phyloP scores from a whole-genome alignment of 2,329 filamentous ascomycete genomes.

The Claviceps capensis region DNA sequence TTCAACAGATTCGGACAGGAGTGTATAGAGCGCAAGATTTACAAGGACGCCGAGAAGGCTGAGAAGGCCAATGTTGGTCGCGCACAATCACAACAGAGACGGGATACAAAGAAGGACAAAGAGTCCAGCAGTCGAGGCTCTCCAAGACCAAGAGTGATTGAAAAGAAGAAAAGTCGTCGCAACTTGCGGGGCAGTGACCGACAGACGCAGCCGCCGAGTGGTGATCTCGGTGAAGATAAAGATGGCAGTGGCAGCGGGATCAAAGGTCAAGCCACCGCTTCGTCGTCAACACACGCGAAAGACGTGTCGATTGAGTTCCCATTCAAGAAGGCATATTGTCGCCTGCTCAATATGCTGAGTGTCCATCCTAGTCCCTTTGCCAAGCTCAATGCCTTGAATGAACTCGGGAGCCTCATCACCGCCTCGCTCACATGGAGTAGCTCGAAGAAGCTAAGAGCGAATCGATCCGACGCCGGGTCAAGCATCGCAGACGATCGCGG shows the following conservation, averaged over 20 bases:
- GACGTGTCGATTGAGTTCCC: constrained; percentile 45
- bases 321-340: constrained; percentile 66
- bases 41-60: too few relatives aligned
- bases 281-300: background rate
- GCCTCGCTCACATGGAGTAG: constrained; percentile 44
- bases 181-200: constrained; percentile 40
- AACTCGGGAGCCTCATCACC: constrained; percentile 70
- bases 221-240: constrained; percentile 26
- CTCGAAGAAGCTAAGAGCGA: constrained; percentile 22
- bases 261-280: background rate
- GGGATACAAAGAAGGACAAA: constrained; percentile 26
- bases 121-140: constrained; percentile 29
- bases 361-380: constrained; percentile 77
- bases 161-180: constrained; percentile 56
- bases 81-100: constrained; percentile 25
- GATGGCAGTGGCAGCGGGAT: constrained; percentile 8
- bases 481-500: constrained; percentile 21
- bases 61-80: constrained; percentile 36
- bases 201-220: constrained; percentile 24
- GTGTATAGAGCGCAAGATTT: constrained; percentile 43
- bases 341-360: constrained; percentile 72
- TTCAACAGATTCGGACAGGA: constrained; percentile 57
- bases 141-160: constrained; percentile 37
- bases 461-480: constrained; percentile 22
- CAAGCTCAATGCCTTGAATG: constrained; percentile 72